Conservation (phyloP, 768 basidiomycete species). For the Leucosporidium scottii region DNA sequence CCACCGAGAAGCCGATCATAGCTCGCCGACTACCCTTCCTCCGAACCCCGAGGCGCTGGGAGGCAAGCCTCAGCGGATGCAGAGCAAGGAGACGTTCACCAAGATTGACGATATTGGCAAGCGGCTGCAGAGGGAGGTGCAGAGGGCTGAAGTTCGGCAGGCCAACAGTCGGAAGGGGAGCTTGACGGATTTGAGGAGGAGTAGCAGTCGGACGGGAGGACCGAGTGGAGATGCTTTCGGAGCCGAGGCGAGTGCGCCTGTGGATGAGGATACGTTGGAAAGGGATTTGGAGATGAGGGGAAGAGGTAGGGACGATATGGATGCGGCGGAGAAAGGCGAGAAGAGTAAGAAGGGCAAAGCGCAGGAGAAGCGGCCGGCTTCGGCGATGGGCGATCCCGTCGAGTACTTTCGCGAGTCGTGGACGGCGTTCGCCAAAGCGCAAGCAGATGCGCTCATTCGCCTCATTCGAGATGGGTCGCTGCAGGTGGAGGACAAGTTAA, state of each 20-base stretch:
- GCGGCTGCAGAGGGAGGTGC: constrained; percentile 22
- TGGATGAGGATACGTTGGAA: no score
- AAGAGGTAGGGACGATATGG: no score
- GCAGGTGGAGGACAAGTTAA: constrained; percentile 26
- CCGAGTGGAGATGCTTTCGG: no score
- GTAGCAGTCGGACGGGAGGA: no score
- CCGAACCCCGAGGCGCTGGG: background rate
- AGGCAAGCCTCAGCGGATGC: background rate
- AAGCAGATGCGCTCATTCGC: constrained; percentile 88
- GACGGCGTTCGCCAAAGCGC: constrained; percentile 98
- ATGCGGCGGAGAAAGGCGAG: no score
- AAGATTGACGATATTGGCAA: constrained; percentile 6
- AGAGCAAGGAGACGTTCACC: background rate
- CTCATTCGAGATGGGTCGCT: constrained; percentile 31
- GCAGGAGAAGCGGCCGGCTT: no score
- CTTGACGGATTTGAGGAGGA: no score
- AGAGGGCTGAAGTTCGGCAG: constrained; percentile 12
- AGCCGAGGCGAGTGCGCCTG: no score
- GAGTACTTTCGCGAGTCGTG: constrained; percentile 46
- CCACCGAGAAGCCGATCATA: no score
- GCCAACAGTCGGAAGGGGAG: background rate
- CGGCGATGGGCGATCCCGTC: background rate
- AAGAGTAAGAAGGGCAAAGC: no score
- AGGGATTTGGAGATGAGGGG: no score
- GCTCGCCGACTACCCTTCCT: no score